phyloP scores from a whole-genome alignment of 345 rosid genomes.

The Durio zibethinus region DNA sequence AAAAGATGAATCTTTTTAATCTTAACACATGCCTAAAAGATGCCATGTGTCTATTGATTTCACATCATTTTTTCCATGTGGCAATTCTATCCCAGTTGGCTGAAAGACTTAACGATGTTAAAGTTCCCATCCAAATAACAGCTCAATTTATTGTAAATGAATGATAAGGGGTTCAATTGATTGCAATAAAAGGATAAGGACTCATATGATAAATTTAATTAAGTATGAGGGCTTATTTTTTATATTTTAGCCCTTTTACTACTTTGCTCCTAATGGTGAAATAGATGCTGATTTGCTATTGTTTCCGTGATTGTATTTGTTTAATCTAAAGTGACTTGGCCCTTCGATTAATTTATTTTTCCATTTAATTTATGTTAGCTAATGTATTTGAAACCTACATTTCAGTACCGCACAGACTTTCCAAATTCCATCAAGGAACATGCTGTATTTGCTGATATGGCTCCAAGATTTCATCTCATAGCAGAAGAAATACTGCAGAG shows the following conservation, averaged over 20 bases:
- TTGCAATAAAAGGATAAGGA: not conserved
- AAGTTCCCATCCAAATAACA: not conserved
- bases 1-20: too few species aligned
- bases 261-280: not conserved
- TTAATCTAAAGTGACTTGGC: not conserved
- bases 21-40: not conserved
- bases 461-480: conserved; percentile 80
- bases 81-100: not conserved
- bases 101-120: not conserved
- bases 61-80: not conserved
- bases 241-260: not conserved
- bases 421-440: conserved; percentile 72
- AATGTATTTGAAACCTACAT: not conserved
- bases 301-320: conserved; percentile 11
- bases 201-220: not conserved
- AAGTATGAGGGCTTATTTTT: not conserved
- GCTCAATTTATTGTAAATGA: not conserved
- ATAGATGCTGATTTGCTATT: not conserved
- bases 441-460: conserved; percentile 83
- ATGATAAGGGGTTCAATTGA: not conserved
- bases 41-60: not conserved
- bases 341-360: not conserved
- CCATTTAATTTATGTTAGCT: not conserved
- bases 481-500: conserved; percentile 79
- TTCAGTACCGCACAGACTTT: conserved; percentile 82